These are phyloP conservation scores for Salvia rosmarinus DNA, from an alignment of 257 asterid genomes.

Conservation along the genomic window DNA sequence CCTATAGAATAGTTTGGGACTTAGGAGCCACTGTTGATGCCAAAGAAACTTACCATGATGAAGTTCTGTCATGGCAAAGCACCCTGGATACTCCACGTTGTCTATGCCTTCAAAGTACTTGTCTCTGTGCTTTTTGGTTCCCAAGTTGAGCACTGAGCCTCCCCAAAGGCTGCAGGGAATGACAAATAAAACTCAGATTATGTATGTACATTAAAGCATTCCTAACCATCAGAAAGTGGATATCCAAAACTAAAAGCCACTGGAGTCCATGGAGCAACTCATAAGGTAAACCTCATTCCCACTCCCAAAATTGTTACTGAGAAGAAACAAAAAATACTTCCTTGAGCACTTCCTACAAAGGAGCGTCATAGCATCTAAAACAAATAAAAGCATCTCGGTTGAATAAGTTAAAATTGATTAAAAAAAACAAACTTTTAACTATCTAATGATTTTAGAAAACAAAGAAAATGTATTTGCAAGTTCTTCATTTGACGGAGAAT, in stretches of 20 bases:
- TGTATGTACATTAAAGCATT: background rate
- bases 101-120: slow-evolving; percentile 84
- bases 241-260: slow-evolving; percentile 5
- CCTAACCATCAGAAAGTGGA: background rate
- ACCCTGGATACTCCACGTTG: slow-evolving; percentile 85
- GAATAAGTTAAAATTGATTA: background rate
- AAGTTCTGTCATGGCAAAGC: slow-evolving; percentile 98
- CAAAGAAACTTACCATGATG: slow-evolving; percentile 79
- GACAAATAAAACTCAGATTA: slow-evolving; percentile 12
- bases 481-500: slow-evolving; percentile 2
- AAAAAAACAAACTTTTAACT: background rate
- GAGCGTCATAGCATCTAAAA: background rate
- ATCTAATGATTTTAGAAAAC: background rate
- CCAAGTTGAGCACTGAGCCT: slow-evolving; percentile 95
- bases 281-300: background rate
- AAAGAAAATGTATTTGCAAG: slow-evolving; percentile 18
- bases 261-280: background rate
- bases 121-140: slow-evolving; percentile 88
- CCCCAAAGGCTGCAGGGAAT: slow-evolving; percentile 84
- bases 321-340: background rate
- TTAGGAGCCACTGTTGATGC: background rate
- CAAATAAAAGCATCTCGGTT: background rate
- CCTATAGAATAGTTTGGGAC: background rate
- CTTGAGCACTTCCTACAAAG: background rate
- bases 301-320: background rate